Percentiles rank a stretch among this genome's conserved stretches.
Evolutionary conservation across 768 basidiomycete species (phyloP).

Genomic region (Lenzites betulinus): DNA sequence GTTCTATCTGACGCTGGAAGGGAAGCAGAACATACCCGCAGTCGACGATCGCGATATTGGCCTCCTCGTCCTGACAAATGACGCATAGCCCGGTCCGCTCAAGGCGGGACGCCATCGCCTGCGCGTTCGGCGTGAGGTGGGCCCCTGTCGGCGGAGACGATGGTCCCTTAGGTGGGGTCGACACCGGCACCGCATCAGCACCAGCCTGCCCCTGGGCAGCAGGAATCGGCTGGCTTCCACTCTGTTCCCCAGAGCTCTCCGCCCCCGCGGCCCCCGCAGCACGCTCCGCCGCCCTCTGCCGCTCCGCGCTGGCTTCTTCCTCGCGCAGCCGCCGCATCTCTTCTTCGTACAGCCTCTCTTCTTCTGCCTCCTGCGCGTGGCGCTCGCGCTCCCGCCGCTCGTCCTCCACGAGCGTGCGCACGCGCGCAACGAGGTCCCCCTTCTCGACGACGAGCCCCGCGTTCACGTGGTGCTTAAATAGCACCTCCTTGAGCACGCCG

Average conservation of each 20-base stretch:
- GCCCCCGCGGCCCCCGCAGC: background rate
- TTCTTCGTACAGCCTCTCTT: constrained; percentile 25
- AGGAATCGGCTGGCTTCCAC: background rate
- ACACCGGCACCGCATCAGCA: constrained; percentile 8
- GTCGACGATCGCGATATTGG: constrained; percentile 90
- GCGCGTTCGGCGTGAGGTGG: constrained; percentile 40
- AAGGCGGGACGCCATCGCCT: constrained; percentile 41
- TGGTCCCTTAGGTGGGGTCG: constrained; percentile 21
- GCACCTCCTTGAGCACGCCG: constrained; percentile 70
- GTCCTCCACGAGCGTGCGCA: constrained; percentile 59
- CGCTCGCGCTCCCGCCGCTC: constrained; percentile 32
- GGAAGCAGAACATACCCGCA: constrained; percentile 69
- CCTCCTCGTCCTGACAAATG: constrained; percentile 92
- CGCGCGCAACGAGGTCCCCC: constrained; percentile 75
- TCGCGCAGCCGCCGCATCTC: constrained; percentile 24
- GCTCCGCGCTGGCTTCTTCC: constrained; percentile 5
- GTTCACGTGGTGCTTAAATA: constrained; percentile 79
- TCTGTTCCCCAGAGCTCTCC: background rate
- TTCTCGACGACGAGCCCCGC: constrained; percentile 79
- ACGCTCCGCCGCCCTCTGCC: background rate
- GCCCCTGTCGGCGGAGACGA: constrained; percentile 30
- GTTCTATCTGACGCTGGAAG: background rate
- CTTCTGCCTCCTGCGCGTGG: constrained; percentile 30
- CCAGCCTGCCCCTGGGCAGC: background rate
- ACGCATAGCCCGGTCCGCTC: constrained; percentile 85